Conservation (phyloP, 805 yeast species). For the Lipomyces yamadae region DNA sequence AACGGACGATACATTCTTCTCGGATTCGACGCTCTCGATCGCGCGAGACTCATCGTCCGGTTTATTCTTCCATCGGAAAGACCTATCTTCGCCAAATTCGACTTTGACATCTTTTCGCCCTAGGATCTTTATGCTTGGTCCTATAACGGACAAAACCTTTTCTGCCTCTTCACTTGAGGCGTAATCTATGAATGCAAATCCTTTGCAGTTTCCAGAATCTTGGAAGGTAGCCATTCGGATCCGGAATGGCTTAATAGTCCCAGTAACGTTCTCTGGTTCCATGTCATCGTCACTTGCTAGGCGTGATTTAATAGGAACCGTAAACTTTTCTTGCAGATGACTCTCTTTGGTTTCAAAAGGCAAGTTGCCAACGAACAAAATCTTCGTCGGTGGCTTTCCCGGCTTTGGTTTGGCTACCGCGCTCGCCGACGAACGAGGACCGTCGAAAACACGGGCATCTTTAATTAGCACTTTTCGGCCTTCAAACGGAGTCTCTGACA, state of each 20-base stretch:
- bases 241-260: constrained; percentile 80
- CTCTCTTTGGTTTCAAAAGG: constrained; percentile 91
- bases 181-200: constrained; percentile 92
- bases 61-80: constrained; percentile 47
- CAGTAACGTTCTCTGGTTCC: constrained; percentile 79
- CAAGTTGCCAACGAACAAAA: constrained; percentile 88
- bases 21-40: not conserved
- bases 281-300: constrained; percentile 69
- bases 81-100: constrained; percentile 95
- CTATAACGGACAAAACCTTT: constrained; percentile 74
- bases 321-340: constrained; percentile 76
- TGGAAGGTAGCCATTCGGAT: constrained; percentile 98
- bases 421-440: constrained; percentile 34
- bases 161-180: constrained; percentile 80
- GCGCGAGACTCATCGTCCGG: constrained; percentile 36
- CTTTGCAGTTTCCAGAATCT: constrained; percentile 94
- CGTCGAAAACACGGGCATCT: constrained; percentile 78
- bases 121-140: constrained; percentile 62
- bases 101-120: constrained; percentile 70
- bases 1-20: not conserved
- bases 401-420: constrained; percentile 63
- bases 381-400: constrained; percentile 74
- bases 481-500: constrained; percentile 74
- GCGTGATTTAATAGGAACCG: constrained; percentile 85
- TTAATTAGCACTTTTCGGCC: constrained; percentile 89